A percentile compares a stretch with the other conserved stretches of the same genome.
Evolutionary conservation across 768 basidiomycete species (phyloP).

Genomic region (Lactarius tabidus): DNA sequence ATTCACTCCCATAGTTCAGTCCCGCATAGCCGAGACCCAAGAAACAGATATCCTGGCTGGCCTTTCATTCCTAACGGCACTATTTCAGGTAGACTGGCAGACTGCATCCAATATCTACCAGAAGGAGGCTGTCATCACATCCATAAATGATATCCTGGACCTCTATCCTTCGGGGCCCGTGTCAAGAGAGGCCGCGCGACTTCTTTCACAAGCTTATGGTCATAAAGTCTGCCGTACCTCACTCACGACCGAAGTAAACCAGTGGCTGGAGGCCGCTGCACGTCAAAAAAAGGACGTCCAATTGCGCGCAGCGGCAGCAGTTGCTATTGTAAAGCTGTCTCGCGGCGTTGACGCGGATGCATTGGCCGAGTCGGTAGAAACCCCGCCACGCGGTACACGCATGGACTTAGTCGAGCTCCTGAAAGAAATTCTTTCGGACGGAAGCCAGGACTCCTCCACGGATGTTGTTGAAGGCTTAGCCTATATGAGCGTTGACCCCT

Average conservation of each 20-base stretch:
- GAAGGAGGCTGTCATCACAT: slow-evolving; percentile 58
- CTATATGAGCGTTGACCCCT: slow-evolving; percentile 62
- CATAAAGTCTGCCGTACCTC: slow-evolving; percentile 67
- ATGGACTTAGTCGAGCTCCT: slow-evolving; percentile 11
- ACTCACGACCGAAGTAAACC: slow-evolving; percentile 49
- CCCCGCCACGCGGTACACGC: slow-evolving; percentile 10
- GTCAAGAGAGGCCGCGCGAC: slow-evolving; percentile 59
- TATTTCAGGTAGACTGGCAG: slow-evolving; percentile 79
- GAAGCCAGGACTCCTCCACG: slow-evolving; percentile 35
- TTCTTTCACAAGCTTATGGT: slow-evolving; percentile 72
- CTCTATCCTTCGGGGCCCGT: slow-evolving; percentile 49
- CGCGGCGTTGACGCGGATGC: slow-evolving; percentile 52
- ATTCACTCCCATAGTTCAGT: slow-evolving; percentile 49
- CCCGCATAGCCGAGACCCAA: slow-evolving; percentile 51
- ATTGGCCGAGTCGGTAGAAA: slow-evolving; percentile 16
- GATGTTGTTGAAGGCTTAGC: slow-evolving; percentile 82
- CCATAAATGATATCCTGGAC: slow-evolving; percentile 67
- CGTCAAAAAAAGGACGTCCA: slow-evolving; percentile 42
- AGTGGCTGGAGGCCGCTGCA: slow-evolving; percentile 66
- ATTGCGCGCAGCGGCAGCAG: slow-evolving; percentile 59
- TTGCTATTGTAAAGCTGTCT: slow-evolving; percentile 76
- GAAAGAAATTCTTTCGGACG: slow-evolving; percentile 33
- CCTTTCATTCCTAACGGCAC: slow-evolving; percentile 64
- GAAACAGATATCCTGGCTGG: slow-evolving; percentile 51
- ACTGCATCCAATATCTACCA: slow-evolving; percentile 62